These are phyloP conservation scores for Hemileccinum impolitum DNA, from an alignment of 768 basidiomycete genomes.

Conservation along the genomic window DNA sequence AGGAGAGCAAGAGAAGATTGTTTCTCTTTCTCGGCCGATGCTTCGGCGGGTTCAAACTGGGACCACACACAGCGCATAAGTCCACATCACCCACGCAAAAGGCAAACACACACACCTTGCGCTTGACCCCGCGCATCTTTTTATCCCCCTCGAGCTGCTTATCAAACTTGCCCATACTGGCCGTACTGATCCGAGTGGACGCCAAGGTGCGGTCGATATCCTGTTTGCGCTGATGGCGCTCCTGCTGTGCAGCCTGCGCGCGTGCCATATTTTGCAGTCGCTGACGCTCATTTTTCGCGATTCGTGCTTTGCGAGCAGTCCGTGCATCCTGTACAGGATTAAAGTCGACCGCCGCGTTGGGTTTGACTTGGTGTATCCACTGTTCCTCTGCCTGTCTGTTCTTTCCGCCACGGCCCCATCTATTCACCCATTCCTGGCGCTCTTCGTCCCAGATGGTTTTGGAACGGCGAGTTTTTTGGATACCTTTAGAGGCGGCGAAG, in stretches of 20 bases:
- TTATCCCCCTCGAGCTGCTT: conserved; percentile 88
- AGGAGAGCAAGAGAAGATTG: conserved; percentile 72
- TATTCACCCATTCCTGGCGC: conserved; percentile 84
- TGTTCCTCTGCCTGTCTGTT: conserved; percentile 84
- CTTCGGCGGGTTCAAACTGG: conserved; percentile 85
- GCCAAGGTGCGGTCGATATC: conserved; percentile 78
- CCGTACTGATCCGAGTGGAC: conserved; percentile 78
- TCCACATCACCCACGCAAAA: too few species aligned
- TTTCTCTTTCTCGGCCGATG: conserved; percentile 62
- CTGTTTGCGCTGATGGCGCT: conserved; percentile 54
- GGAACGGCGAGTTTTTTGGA: conserved; percentile 73
- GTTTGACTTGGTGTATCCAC: conserved; percentile 91
- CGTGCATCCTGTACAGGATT: conserved; percentile 78
- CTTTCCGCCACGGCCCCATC: conserved; percentile 89
- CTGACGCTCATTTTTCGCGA: conserved; percentile 84
- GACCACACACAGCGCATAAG: not conserved
- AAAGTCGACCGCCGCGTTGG: conserved; percentile 69
- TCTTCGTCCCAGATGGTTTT: conserved; percentile 93
- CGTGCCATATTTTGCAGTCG: conserved; percentile 68
- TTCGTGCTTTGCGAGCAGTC: conserved; percentile 73
- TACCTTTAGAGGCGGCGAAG: conserved; percentile 93
- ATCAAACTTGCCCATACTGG: conserved; percentile 95
- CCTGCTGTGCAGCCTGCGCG: conserved; percentile 37
- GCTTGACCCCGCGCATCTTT: conserved; percentile 82
- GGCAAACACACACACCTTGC: conserved; percentile 60